Percentiles rank a stretch among this genome's conserved stretches.
Conservation (phyloP, 495 filamentous ascomycete genomes). For the Venustampulla echinocandica region DNA sequence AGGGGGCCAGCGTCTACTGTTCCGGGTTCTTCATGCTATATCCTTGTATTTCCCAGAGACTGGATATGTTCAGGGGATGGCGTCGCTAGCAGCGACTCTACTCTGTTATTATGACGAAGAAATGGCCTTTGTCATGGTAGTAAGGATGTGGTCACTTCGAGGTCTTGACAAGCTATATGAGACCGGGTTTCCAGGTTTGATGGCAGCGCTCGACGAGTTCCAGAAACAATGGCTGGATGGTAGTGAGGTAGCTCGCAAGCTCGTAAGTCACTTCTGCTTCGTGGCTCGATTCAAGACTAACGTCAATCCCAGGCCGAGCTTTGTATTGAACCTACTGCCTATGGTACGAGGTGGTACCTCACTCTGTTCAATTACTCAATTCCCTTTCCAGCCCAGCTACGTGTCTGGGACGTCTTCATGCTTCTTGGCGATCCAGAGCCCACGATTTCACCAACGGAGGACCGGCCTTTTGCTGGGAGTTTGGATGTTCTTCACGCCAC, state of each 20-base stretch:
- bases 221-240: slow-evolving; percentile 74
- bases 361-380: slow-evolving; percentile 97
- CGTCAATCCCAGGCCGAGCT: slow-evolving; percentile 54
- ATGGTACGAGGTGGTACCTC: slow-evolving; percentile 94
- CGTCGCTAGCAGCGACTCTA: slow-evolving; percentile 81
- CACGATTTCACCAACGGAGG: slow-evolving; percentile 11
- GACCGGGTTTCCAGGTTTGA: slow-evolving; percentile 76
- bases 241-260: slow-evolving; percentile 63
- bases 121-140: slow-evolving; percentile 87
- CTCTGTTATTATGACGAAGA: slow-evolving; percentile 97
- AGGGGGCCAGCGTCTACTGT: slow-evolving; percentile 82
- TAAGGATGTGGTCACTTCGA: slow-evolving; percentile 80
- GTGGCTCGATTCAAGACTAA: not conserved
- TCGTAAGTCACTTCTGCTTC: slow-evolving; percentile 50
- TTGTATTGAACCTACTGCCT: slow-evolving; percentile 76
- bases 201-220: slow-evolving; percentile 82
- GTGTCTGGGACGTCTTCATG: slow-evolving; percentile 99
- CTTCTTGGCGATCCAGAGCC: slow-evolving; percentile 67
- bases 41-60: slow-evolving; percentile 85
- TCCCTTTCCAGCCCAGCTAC: slow-evolving; percentile 92
- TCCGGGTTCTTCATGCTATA: slow-evolving; percentile 85
- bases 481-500: slow-evolving; percentile 89
- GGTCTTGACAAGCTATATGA: slow-evolving; percentile 80
- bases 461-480: slow-evolving; percentile 49
- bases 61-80: slow-evolving; percentile 98